Conservation (phyloP, 495 filamentous ascomycete species). For the Usnea hakonensis region DNA sequence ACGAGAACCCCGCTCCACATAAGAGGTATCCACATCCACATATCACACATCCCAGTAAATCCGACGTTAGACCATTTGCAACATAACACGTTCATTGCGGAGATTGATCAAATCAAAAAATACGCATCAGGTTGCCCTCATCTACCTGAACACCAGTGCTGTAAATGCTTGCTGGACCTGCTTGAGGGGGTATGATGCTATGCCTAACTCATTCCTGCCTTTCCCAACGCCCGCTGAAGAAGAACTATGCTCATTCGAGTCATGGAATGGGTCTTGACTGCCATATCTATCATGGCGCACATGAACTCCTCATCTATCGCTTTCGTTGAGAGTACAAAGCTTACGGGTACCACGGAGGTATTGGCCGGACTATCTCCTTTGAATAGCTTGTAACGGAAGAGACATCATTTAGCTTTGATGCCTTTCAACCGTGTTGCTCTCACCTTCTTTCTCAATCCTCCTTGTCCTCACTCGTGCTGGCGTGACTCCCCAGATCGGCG, state of each 20-base stretch:
- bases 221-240: background rate
- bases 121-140: background rate
- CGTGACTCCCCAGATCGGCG: background rate
- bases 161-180: conserved; percentile 7
- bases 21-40: too few relatives aligned
- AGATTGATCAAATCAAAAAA: background rate
- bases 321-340: background rate
- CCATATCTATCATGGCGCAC: background rate
- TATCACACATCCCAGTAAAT: conserved; percentile 11
- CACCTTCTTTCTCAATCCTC: background rate
- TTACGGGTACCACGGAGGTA: background rate
- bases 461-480: conserved; percentile 1
- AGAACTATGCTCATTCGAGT: background rate
- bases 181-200: conserved; percentile 11
- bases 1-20: conserved; percentile 7
- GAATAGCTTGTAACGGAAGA: background rate
- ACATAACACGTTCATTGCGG: conserved; percentile 4
- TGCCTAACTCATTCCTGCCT: background rate
- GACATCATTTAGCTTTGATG: background rate
- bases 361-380: background rate
- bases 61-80: conserved; percentile 7
- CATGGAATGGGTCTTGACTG: background rate
- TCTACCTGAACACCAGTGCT: background rate
- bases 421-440: background rate
- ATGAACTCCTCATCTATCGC: background rate